Evolutionary conservation across 2,329 filamentous ascomycete species (phyloP).

Genomic region (Pezicula radicicola): DNA sequence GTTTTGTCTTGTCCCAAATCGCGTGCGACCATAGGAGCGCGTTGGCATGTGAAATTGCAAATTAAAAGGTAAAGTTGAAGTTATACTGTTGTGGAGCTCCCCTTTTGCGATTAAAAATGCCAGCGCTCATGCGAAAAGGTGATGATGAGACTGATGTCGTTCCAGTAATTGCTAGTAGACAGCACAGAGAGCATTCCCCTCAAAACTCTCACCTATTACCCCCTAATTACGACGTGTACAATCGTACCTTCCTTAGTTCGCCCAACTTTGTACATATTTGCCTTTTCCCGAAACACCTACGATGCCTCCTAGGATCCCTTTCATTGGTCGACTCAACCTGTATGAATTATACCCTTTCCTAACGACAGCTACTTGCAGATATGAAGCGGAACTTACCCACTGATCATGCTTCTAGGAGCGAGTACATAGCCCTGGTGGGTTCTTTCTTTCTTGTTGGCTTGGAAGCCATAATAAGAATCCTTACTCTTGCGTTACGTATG

Average conservation of each 20-base stretch:
- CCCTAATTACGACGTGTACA: background rate
- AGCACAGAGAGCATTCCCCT: too few species aligned
- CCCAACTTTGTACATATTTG: background rate
- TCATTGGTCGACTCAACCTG: constrained; percentile 38
- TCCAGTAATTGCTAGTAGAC: too few species aligned
- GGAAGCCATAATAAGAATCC: constrained; percentile 78
- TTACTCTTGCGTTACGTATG: constrained; percentile 85
- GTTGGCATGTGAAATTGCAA: constrained; percentile 1
- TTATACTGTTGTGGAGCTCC: background rate
- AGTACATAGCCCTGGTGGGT: constrained; percentile 82
- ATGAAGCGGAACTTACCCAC: background rate
- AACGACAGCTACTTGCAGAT: constrained; percentile 6
- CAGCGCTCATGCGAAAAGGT: too few species aligned
- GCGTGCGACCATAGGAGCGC: background rate
- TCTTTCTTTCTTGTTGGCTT: constrained; percentile 81
- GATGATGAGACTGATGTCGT: background rate
- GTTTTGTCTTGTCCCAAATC: background rate
- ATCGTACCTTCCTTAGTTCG: background rate
- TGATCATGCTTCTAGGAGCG: constrained; percentile 49
- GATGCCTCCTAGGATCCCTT: constrained; percentile 35
- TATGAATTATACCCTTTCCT: constrained; percentile 11
- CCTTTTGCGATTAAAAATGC: too few species aligned
- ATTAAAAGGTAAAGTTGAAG: background rate
- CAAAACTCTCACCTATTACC: too few species aligned
- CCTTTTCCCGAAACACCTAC: background rate